phyloP scores from a whole-genome alignment of 345 rosid genomes.

The Erodium maritimum region DNA sequence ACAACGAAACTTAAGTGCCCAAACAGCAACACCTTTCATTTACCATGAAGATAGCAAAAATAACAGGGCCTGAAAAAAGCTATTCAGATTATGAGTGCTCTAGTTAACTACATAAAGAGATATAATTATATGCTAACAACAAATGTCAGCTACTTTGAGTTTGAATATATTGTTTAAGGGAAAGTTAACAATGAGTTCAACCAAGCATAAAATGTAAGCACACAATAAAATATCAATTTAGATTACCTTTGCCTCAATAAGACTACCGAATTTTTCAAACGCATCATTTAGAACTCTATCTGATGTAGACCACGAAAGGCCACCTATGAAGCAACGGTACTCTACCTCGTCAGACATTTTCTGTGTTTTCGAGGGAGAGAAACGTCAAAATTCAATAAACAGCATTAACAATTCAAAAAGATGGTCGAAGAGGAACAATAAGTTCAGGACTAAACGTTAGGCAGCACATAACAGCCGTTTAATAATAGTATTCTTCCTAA shows the following conservation, averaged over 20 bases:
- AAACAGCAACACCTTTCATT: background rate
- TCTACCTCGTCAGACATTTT: conserved; percentile 75
- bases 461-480: too few species aligned
- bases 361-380: conserved; percentile 13
- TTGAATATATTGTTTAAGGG: too few species aligned
- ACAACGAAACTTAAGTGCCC: background rate
- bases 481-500: too few species aligned
- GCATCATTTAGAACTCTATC: conserved; percentile 85
- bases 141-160: background rate
- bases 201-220: background rate
- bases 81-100: background rate
- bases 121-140: background rate
- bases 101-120: background rate
- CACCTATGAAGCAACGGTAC: conserved; percentile 88
- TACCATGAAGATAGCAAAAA: background rate
- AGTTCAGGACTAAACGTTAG: too few species aligned
- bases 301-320: conserved; percentile 86
- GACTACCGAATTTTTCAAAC: conserved; percentile 84
- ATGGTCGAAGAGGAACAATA: background rate
- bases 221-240: too few species aligned
- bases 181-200: background rate
- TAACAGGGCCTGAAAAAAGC: background rate
- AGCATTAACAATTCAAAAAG: background rate
- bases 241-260: conserved; percentile 74
- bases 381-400: background rate